phyloP scores from a whole-genome alignment of 176 grass and related monocot genomes.

The Dactylis glomerata region DNA sequence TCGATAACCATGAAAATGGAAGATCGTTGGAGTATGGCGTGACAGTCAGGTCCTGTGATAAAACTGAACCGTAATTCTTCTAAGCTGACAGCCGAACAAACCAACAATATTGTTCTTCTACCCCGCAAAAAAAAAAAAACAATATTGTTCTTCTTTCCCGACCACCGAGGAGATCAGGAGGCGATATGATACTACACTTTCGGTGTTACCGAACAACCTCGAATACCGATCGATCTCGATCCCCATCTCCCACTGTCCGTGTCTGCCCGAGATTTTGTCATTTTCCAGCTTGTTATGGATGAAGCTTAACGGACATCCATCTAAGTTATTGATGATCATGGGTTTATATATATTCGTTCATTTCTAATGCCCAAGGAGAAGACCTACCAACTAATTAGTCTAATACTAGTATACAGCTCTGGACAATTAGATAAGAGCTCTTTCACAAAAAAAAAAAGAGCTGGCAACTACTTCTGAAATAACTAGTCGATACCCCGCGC shows the following conservation, averaged over 20 bases:
- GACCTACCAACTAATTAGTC: neutral
- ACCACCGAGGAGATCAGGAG: neutral
- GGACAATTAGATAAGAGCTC: neutral
- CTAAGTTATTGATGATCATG: neutral
- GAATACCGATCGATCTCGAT: neutral
- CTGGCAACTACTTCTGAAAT: neutral
- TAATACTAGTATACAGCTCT: neutral
- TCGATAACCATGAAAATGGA: neutral
- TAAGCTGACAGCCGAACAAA: neutral
- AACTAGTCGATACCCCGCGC: too few species aligned
- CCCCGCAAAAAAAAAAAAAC: too few species aligned
- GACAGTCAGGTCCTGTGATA: neutral
- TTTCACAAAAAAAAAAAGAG: too few species aligned
- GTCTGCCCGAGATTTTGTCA: constrained; percentile 1
- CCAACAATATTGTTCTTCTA: neutral
- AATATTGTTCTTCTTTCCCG: neutral
- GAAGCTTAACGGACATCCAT: neutral
- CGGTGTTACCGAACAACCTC: neutral
- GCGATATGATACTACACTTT: constrained; percentile 6
- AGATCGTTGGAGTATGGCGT: neutral
- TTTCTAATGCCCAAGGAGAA: neutral
- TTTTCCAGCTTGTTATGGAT: neutral
- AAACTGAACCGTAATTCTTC: neutral
- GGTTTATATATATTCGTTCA: neutral
- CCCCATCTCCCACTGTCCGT: neutral